Base-by-base conservation (phyloP, 2,329 filamentous ascomycete genomes). In the Chalara sp. region DNA sequence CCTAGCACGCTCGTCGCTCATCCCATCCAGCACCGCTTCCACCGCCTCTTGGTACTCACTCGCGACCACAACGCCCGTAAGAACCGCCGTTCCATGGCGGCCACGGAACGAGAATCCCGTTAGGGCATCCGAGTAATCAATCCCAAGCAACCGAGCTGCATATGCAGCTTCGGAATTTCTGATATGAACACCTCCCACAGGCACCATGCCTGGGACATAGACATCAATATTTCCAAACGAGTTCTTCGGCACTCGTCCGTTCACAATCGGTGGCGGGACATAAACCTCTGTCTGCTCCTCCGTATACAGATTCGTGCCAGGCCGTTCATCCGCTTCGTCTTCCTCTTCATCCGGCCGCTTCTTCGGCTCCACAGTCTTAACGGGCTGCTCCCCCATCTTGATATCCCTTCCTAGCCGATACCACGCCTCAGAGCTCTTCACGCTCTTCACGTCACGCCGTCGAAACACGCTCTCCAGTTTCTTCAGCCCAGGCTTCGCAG, bases 191-290 rank as follows among this genome's bases (percentile, higher is more conserved):
- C 88, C 91, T 0, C 93, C 92, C 40, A 71, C 69, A 0, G 93
- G 93, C 0, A 97, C 76, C 93, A 99, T 97, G 55, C 83, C 89
- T 0, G 89, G 84, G 8, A 96, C 90, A 65, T 92, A 97, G 39
- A 95, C 79, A 62, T 97, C 93, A 53, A 97, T 84, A 63, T 99
- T 99, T 8, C 90, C 90, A 67, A 89, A 99, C 13, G 86, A 84
- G 64, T 99, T 99, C 69, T 89, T 92, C 0, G 93, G 92, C 1
- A 97, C 78, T 10, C 76, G 74, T 0, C 90, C 91, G 47, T 83
- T 71, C 4, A 87, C 73, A 1, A 97, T 84, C 0, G 89, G 84
- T 1, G 89, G 86, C 0, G 92, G 80, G 10, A 79, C 69, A 67
- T 95, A 97, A 0, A 84, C 54, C 11, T 86, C 79, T 0, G 92